phyloP scores from a whole-genome alignment of 2,329 filamentous ascomycete genomes.

The Parastagonospora nodorum region DNA sequence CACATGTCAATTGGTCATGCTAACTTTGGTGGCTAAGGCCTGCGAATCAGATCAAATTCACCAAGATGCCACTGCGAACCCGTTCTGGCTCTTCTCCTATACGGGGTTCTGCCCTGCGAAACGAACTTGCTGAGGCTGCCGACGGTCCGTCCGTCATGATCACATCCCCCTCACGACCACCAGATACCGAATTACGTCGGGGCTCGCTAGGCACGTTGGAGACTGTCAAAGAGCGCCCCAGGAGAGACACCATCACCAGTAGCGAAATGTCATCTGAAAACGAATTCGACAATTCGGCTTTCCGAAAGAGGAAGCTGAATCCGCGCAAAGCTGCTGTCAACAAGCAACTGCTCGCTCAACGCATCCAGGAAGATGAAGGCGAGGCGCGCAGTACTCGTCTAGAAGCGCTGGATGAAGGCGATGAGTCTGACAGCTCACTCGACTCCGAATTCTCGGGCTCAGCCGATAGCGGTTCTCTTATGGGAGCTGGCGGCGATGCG shows the following conservation, averaged over 20 bases:
- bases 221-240: conserved; percentile 69
- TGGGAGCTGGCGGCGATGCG: conserved; percentile 67
- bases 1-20: background rate
- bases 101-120: conserved; percentile 54
- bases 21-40: conserved; percentile 53
- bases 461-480: conserved; percentile 70
- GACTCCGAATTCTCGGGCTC: conserved; percentile 49
- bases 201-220: conserved; percentile 75
- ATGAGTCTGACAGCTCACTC: conserved; percentile 47
- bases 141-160: conserved; percentile 59
- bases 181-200: conserved; percentile 49
- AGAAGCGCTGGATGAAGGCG: conserved; percentile 48
- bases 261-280: conserved; percentile 85
- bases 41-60: conserved; percentile 91
- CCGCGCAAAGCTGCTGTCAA: conserved; percentile 61
- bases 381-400: conserved; percentile 35
- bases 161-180: conserved; percentile 59
- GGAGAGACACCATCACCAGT: conserved; percentile 78
- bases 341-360: conserved; percentile 59
- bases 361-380: conserved; percentile 57
- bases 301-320: conserved; percentile 67
- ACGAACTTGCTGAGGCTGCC: conserved; percentile 57
- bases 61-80: conserved; percentile 88
- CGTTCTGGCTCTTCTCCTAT: conserved; percentile 89
- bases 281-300: conserved; percentile 71